phyloP scores from a whole-genome alignment of 768 basidiomycete genomes.

The Pisolithus sp. region DNA sequence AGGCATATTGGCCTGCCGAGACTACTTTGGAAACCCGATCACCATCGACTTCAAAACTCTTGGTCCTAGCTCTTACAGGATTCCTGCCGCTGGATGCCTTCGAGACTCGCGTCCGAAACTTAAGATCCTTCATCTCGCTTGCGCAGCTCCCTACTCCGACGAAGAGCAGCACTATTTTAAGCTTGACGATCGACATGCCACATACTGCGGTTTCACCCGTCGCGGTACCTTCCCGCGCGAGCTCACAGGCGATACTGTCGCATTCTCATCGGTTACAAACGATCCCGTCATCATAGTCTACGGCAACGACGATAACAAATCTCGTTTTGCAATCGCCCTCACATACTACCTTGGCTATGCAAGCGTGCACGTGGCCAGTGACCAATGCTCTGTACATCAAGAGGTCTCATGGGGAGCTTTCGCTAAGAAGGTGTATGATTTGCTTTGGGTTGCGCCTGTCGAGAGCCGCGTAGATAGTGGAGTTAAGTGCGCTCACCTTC shows the following conservation, averaged over 20 bases:
- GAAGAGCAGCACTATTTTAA: neutral
- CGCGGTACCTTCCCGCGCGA: neutral
- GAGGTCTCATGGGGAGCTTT: neutral
- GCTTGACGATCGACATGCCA: neutral
- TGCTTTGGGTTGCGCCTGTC: neutral
- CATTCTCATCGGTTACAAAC: neutral
- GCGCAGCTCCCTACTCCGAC: too few relatives aligned
- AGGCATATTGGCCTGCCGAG: too few relatives aligned
- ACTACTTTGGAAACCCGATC: too few relatives aligned
- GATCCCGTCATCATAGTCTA: neutral
- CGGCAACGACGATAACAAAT: neutral
- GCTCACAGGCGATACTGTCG: neutral
- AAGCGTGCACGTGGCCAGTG: neutral
- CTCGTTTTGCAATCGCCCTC: neutral
- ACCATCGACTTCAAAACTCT: too few relatives aligned
- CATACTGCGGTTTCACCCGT: neutral
- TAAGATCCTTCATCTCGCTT: too few relatives aligned
- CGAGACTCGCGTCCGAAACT: too few relatives aligned
- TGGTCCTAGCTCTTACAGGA: too few relatives aligned
- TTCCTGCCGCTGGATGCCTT: too few relatives aligned
- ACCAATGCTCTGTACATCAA: neutral
- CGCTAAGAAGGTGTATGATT: neutral
- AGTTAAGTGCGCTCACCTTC: too few relatives aligned
- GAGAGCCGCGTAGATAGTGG: neutral
- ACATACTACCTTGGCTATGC: neutral